Conservation (phyloP, 805 yeast species). For the Candida rishiriensis region DNA sequence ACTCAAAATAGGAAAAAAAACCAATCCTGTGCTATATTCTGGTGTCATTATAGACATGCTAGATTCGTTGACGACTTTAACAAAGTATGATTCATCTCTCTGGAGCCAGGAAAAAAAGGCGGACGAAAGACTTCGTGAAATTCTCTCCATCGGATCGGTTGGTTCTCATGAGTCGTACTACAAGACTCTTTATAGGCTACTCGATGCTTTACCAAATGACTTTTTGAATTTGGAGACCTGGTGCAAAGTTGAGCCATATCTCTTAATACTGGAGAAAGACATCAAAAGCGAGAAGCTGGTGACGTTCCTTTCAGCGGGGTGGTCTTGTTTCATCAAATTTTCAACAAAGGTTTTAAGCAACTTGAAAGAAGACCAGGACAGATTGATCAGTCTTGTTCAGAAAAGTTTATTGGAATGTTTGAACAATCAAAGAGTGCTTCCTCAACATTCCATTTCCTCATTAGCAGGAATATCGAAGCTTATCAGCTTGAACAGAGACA, state of each 20-base stretch:
- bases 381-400: constrained; percentile 8
- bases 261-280: constrained; percentile 16
- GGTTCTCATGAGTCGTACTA: constrained; percentile 51
- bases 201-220: constrained; percentile 19
- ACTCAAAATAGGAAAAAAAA: constrained; percentile 32
- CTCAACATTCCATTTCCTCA: constrained; percentile 5
- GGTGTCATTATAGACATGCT: constrained; percentile 44
- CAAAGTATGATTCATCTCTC: constrained; percentile 43
- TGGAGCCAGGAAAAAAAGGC: constrained; percentile 50
- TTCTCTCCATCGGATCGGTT: constrained; percentile 50
- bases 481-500: constrained; percentile 15
- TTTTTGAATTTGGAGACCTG: constrained; percentile 9
- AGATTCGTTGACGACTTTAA: constrained; percentile 40
- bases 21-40: constrained; percentile 40
- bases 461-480: constrained; percentile 11
- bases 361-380: constrained; percentile 2
- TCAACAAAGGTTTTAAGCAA: background rate
- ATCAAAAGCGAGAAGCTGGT: constrained; percentile 20
- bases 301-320: constrained; percentile 21
- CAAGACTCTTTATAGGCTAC: constrained; percentile 13
- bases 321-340: constrained; percentile 24
- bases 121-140: constrained; percentile 39
- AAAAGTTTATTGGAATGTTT: constrained; percentile 10
- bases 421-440: constrained; percentile 16
- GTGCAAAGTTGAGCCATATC: constrained; percentile 6